Percentiles rank a stretch among this genome's conserved stretches.
phyloP scores from a whole-genome alignment of 2,329 filamentous ascomycete species.

The Albophoma yamanashiensis region DNA sequence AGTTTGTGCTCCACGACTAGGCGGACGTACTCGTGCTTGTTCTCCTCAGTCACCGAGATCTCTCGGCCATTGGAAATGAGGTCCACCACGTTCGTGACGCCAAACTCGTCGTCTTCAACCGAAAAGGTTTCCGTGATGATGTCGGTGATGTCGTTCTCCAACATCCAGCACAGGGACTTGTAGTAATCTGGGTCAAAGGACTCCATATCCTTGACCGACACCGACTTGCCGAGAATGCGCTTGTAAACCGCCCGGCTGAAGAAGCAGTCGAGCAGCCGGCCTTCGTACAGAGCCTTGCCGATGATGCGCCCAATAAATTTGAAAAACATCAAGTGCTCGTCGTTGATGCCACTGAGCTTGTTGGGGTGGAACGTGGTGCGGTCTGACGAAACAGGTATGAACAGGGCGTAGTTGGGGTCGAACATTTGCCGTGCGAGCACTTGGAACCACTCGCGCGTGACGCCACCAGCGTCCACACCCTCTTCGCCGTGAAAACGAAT shows the following conservation, averaged over 20 bases:
- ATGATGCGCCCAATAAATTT: constrained; percentile 99
- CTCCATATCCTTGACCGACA: constrained; percentile 99
- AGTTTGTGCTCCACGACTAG: constrained; percentile 90
- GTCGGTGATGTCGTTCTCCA: constrained; percentile 96
- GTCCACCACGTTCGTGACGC: constrained; percentile 78
- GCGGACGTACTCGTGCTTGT: constrained; percentile 96
- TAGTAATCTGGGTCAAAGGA: constrained; percentile 98
- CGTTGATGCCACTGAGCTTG: constrained; percentile 84
- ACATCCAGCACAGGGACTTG: constrained; percentile 97
- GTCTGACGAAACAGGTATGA: constrained; percentile 92
- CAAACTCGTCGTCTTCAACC: constrained; percentile 88
- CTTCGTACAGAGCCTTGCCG: constrained; percentile 94
- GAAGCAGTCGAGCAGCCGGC: constrained; percentile 91
- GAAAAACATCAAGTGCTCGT: constrained; percentile 95
- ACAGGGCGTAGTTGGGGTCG: constrained; percentile 92
- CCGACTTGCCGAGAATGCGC: constrained; percentile 85
- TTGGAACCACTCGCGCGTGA: constrained; percentile 98
- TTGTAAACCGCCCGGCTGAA: constrained; percentile 99
- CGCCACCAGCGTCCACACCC: constrained; percentile 93
- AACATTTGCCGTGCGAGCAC: constrained; percentile 97
- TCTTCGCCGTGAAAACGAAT: constrained; percentile 97
- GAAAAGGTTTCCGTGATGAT: constrained; percentile 96
- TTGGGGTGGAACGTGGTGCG: constrained; percentile 98
- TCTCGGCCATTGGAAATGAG: constrained; percentile 81
- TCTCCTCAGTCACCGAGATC: constrained; percentile 90